Conservation (phyloP, 1,284 basidiomycete species). For the Puccinia horiana region DNA sequence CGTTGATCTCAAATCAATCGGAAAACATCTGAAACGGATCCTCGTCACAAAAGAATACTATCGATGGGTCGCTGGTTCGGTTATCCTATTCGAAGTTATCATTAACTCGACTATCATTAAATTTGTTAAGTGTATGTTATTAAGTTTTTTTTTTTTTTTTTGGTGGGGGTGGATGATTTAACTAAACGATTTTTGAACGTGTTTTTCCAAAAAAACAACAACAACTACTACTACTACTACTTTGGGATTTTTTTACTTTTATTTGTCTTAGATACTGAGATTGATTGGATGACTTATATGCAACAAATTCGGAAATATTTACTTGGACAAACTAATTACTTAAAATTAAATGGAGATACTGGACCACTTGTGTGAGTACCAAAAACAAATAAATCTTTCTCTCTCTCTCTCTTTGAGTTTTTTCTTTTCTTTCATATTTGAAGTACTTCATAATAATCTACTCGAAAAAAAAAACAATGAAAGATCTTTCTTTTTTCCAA, state of each 20-base stretch:
- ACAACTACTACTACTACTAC: too few species aligned
- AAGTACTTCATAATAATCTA: too few species aligned
- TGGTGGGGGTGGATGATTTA: neutral
- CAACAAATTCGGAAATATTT: conserved; percentile 77
- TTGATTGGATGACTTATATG: conserved; percentile 94
- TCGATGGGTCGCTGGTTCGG: conserved; percentile 67
- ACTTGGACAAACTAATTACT: conserved; percentile 81
- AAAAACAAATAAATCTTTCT: neutral
- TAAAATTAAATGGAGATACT: conserved; percentile 81
- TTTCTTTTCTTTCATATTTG: neutral
- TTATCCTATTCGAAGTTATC: conserved; percentile 71
- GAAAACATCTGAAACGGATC: neutral
- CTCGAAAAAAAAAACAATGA: too few species aligned
- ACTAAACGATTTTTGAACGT: neutral
- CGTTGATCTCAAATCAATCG: neutral
- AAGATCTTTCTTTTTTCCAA: too few species aligned
- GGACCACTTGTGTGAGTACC: conserved; percentile 83
- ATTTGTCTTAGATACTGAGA: conserved; percentile 80
- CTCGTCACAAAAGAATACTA: conserved; percentile 62
- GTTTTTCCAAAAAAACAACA: too few species aligned
- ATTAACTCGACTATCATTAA: conserved; percentile 76
- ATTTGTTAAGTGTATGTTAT: conserved; percentile 73
- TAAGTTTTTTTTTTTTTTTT: neutral
- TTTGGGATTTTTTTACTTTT: conserved; percentile 6
- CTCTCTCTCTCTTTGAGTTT: neutral